These are phyloP conservation scores for Eucalyptus polyanthemos DNA, from an alignment of 345 rosid species.

Conservation along the genomic window DNA sequence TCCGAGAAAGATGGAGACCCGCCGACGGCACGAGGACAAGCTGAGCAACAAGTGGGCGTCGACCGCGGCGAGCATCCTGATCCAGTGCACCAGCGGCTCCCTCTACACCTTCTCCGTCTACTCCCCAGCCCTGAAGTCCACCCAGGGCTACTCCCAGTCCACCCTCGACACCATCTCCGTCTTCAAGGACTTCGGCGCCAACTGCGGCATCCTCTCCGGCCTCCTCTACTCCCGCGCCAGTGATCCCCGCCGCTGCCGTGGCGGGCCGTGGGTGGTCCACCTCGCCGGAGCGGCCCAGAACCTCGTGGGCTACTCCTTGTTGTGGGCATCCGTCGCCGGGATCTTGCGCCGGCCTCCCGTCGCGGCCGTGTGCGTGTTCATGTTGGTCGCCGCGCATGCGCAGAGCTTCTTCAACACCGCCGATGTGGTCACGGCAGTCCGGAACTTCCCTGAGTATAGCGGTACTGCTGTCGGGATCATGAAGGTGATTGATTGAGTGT, in stretches of 20 bases:
- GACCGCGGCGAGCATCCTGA: conserved; percentile 66
- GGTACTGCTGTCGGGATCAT: conserved; percentile 26
- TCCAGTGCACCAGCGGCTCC: conserved; percentile 51
- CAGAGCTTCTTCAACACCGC: conserved; percentile 28
- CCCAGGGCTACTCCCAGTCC: conserved; percentile 58
- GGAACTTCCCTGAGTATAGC: conserved; percentile 11
- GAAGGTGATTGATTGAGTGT: conserved; percentile 8
- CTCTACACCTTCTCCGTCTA: conserved; percentile 69
- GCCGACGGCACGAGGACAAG: neutral
- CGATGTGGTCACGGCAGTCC: conserved; percentile 12
- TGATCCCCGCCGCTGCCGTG: neutral
- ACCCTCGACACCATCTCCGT: conserved; percentile 68
- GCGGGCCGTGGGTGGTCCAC: conserved; percentile 62
- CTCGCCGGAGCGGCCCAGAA: conserved; percentile 36
- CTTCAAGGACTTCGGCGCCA: conserved; percentile 60
- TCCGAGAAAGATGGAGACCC: neutral
- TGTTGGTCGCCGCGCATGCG: conserved; percentile 19
- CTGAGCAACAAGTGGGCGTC: conserved; percentile 37
- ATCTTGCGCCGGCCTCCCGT: conserved; percentile 24
- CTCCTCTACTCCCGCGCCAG: conserved; percentile 34
- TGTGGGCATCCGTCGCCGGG: conserved; percentile 58
- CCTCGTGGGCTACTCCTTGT: conserved; percentile 49
- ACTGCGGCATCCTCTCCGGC: conserved; percentile 51
- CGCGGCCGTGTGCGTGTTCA: conserved; percentile 11
- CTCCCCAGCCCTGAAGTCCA: conserved; percentile 47